These are phyloP conservation scores for Taphrina wiesneri DNA, from an alignment of 1,139 yeast species.

Conservation along the genomic window DNA sequence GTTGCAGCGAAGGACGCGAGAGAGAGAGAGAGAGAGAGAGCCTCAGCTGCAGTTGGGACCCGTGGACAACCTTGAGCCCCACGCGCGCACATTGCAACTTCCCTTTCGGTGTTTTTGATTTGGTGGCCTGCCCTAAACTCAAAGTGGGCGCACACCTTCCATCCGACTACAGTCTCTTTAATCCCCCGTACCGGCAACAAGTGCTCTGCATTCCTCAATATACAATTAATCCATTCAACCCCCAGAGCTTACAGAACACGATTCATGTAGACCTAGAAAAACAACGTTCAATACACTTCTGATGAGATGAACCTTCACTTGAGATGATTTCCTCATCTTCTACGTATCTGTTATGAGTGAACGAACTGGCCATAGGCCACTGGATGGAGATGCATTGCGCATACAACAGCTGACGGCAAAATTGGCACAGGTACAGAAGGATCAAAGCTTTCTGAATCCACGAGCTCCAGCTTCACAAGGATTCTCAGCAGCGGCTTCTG, in stretches of 20 bases:
- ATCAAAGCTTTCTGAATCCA: conserved; percentile 15
- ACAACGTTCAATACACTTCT: not conserved
- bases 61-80: no score
- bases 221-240: no score
- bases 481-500: not conserved
- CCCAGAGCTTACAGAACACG: no score
- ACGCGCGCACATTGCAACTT: no score
- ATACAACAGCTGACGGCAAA: conserved; percentile 19
- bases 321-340: not conserved
- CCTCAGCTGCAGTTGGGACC: no score
- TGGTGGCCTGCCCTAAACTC: not conserved
- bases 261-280: no score
- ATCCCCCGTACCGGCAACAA: not conserved
- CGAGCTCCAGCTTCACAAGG: not conserved
- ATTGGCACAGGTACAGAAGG: conserved; percentile 24
- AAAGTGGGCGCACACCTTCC: not conserved
- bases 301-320: no score
- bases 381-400: conserved; percentile 30
- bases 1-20: no score
- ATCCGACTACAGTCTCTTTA: no score
- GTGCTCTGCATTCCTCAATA: not conserved
- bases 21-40: no score
- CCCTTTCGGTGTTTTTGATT: no score
- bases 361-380: conserved; percentile 2
- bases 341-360: not conserved